Evolutionary conservation across 2,329 filamentous ascomycete genomes (phyloP), one percentile per base, ranked within the genome.

Genomic region (Botrytis squamosa): DNA sequence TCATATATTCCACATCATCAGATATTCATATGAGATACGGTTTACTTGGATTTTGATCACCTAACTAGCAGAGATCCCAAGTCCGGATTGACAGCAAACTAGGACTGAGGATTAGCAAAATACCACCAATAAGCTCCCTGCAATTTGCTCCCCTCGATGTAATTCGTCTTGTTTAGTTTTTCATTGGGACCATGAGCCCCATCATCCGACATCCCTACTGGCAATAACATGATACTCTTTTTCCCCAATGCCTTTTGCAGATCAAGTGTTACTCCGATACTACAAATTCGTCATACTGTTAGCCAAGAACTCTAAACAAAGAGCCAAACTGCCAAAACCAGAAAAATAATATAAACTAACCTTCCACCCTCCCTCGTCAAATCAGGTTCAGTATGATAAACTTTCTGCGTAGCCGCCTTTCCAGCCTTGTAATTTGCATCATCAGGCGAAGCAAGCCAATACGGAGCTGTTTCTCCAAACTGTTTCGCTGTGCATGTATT

Each of bases 221-320:
- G 70, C 38, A 72, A 44, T 18, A 72, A 46, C 49, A 72, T 57
- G 8, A 72, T 72, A 46, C 62, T 72, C 25, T 69, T 72, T 33
- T 69, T 49, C 7, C 70, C 70, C 29, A 72, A 29, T 2, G 44
- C 70, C 38, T 72, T 46, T 22, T 68, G 62, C 16, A 72, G 40
- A 42, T 57, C 70, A 9, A 71, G 69, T 20, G 70, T 68, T 9
- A 72, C 62, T 2, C 59, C 59, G 9, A 72, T 72, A 29, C 62
- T 72, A 38, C 14, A 25, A 2, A 29, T 33, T 59, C 4, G 8
- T 33, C 1, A 33, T 12, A 10, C 4, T 10, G 16, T 69, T n/a
- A 69, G 49, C 22, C 7, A 42, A 42, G 18, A 0, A 22, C 22
- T 16, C 20, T 38, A 44, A 4, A 25, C 5, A 55, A 12, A 55